Evolutionary conservation across 1,284 basidiomycete genomes (phyloP).

Genomic region (Ganoderma resinaceum): DNA sequence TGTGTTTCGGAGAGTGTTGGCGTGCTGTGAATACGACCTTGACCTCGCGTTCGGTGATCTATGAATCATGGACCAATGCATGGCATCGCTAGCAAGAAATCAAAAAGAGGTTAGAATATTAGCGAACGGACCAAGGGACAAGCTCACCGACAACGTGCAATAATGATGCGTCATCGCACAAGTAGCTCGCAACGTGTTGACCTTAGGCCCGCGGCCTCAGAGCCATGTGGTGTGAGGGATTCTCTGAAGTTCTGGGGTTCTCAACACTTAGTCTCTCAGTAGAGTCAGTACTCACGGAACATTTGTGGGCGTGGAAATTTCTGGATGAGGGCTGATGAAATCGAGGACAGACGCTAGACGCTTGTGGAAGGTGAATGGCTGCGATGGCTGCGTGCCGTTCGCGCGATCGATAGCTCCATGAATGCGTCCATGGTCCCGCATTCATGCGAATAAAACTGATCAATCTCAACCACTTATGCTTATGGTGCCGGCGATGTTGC

Average conservation of each 20-base stretch:
- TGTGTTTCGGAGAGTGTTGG: neutral
- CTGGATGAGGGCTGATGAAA: too few species aligned
- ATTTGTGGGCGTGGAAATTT: neutral
- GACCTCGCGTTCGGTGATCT: neutral
- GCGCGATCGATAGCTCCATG: neutral
- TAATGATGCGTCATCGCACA: neutral
- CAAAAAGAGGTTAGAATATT: neutral
- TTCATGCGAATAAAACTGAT: neutral
- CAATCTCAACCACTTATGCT: too few species aligned
- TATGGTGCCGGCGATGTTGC: too few species aligned
- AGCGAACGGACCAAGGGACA: neutral
- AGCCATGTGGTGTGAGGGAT: neutral
- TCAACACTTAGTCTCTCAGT: too few species aligned
- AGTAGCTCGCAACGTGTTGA: neutral
- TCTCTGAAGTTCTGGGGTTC: too few species aligned
- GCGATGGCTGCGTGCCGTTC: neutral
- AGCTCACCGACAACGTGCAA: neutral
- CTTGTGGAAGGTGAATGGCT: too few species aligned
- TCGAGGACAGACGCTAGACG: neutral
- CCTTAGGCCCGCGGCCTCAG: neutral
- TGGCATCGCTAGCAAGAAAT: neutral
- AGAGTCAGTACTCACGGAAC: neutral
- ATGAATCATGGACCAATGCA: neutral
- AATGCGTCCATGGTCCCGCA: neutral
- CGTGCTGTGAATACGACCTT: neutral